A percentile compares a stretch with the other conserved stretches of the same genome.
Conservation (phyloP, 768 basidiomycete species). For the Kwoniella europaea region DNA sequence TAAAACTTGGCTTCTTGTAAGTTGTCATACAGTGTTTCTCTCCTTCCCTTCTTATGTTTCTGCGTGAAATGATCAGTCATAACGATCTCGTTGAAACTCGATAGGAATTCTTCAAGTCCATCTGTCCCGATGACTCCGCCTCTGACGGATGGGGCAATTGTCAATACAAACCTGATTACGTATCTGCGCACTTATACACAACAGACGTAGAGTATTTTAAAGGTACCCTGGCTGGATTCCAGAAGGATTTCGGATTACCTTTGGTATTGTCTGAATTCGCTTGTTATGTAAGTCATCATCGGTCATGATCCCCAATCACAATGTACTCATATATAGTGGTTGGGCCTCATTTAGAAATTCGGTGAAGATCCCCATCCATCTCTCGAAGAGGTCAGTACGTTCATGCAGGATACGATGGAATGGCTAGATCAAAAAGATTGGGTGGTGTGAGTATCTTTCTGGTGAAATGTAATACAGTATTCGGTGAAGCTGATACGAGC, state of each 20-base stretch:
- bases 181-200: slow-evolving; percentile 27
- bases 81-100: not conserved
- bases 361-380: not conserved
- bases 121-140: slow-evolving; percentile 24
- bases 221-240: slow-evolving; percentile 13
- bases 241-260: slow-evolving; percentile 20
- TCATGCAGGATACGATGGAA: slow-evolving; percentile 24
- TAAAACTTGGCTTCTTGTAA: slow-evolving; percentile 32
- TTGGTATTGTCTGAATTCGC: slow-evolving; percentile 35
- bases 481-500: not conserved
- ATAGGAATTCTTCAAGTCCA: slow-evolving; percentile 29
- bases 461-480: not conserved
- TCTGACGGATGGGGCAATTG: slow-evolving; percentile 18
- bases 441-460: slow-evolving; percentile 20
- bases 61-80: too few relatives aligned
- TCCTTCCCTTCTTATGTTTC: not conserved
- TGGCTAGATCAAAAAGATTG: slow-evolving; percentile 33
- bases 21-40: not conserved
- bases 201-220: slow-evolving; percentile 21
- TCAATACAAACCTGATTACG: slow-evolving; percentile 27
- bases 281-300: slow-evolving; percentile 20
- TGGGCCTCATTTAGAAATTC: not conserved
- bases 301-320: not conserved
- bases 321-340: too few relatives aligned
- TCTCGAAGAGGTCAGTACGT: slow-evolving; percentile 14